phyloP scores from a whole-genome alignment of 345 rosid genomes.

The Hibiscus trionum region DNA sequence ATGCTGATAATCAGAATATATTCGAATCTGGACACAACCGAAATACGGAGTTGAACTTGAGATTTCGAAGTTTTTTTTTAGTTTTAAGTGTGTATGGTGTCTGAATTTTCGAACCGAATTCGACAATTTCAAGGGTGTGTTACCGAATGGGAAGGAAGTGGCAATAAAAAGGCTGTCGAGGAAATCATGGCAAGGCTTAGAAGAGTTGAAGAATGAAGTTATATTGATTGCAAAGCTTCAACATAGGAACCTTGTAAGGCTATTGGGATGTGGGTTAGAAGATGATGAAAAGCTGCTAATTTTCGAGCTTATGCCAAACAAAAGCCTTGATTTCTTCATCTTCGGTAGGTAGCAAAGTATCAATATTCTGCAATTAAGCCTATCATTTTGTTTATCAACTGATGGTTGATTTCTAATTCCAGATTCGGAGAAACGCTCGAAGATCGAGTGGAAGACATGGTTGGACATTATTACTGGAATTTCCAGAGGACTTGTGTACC shows the following conservation, averaged over 20 bases:
- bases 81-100: background rate
- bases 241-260: constrained; percentile 39
- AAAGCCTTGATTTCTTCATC: constrained; percentile 24
- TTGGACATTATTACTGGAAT: constrained; percentile 29
- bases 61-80: too few relatives aligned
- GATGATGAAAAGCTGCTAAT: constrained; percentile 24
- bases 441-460: constrained; percentile 25
- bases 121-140: background rate
- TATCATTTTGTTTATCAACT: background rate
- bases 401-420: background rate
- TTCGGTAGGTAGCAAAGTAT: constrained; percentile 7
- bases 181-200: constrained; percentile 34
- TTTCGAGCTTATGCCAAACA: constrained; percentile 26
- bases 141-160: constrained; percentile 29
- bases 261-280: constrained; percentile 27
- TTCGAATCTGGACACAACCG: too few relatives aligned
- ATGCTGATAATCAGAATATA: too few relatives aligned
- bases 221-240: constrained; percentile 37
- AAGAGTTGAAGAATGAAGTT: constrained; percentile 41
- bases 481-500: constrained; percentile 38
- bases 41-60: too few relatives aligned
- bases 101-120: background rate
- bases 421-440: constrained; percentile 24
- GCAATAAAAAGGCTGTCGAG: constrained; percentile 43
- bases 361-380: background rate